These are phyloP conservation scores for Xylaria longipes DNA, from an alignment of 495 filamentous ascomycete species.

Conservation along the genomic window DNA sequence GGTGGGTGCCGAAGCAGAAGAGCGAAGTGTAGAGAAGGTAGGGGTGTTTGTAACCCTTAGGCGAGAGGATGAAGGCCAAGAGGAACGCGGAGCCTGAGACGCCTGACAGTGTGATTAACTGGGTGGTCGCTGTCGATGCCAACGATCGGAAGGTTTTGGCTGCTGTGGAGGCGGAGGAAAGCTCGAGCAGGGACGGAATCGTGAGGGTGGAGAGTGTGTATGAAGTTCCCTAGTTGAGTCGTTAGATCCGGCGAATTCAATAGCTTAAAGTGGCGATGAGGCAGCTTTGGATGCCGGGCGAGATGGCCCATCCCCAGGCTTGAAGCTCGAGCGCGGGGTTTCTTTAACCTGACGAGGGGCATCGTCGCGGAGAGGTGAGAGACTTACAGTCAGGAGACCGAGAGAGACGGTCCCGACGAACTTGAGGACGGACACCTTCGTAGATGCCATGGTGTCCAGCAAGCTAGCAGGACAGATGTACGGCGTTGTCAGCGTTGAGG, in stretches of 20 bases:
- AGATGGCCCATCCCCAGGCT: not conserved
- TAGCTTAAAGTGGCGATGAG: not conserved
- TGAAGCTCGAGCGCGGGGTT: constrained; percentile 27
- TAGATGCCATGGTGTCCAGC: constrained; percentile 64
- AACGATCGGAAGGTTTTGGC: constrained; percentile 69
- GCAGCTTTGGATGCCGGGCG: constrained; percentile 20
- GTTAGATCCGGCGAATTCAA: not conserved
- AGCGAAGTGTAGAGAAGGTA: constrained; percentile 82
- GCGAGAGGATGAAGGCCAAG: constrained; percentile 76
- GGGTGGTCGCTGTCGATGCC: constrained; percentile 61
- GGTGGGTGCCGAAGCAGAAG: constrained; percentile 62
- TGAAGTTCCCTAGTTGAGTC: constrained; percentile 71
- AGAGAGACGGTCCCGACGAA: constrained; percentile 89
- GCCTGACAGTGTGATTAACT: constrained; percentile 65
- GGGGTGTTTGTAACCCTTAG: constrained; percentile 73
- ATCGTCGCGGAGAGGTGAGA: constrained; percentile 27
- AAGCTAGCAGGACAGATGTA: not conserved
- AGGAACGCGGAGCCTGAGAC: constrained; percentile 68
- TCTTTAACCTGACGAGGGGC: constrained; percentile 27
- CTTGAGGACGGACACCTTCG: constrained; percentile 75
- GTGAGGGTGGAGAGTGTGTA: constrained; percentile 77
- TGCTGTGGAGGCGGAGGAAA: constrained; percentile 73
- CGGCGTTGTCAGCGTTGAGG: not conserved
- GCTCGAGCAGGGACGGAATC: constrained; percentile 75
- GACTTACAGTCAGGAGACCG: constrained; percentile 81